Base-by-base conservation (phyloP, 2,329 filamentous ascomycete genomes). In the Davidsoniella eucalypti region DNA sequence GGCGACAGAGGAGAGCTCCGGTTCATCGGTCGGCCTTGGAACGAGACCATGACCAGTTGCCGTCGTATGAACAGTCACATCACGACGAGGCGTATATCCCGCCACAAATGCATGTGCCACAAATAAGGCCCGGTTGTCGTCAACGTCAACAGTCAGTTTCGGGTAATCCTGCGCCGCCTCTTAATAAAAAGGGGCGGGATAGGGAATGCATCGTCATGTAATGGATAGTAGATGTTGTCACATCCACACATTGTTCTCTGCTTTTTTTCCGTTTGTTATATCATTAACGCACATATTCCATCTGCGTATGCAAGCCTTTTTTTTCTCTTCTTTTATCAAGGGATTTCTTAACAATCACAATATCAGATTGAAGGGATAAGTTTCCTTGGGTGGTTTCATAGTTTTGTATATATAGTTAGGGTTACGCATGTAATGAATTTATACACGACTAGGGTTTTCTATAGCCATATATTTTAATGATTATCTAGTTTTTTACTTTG, bases 141-240 rank as follows among this genome's bases (percentile, higher is more conserved):
- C 39, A 41, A 14, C 14, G 39, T n/a, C 29, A 33, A 33, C 29
- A 33, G 12, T 33, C 29, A 9, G 29, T 33, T 9, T 33, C 29
- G 29, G 29, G 29, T 8, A 17, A 41, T 17, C 39, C 16, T 3
- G 39, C 39, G 14, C 16, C 39, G n/a, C 16, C 18, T 9, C 39
- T 41, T 7, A 33, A 33, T 33, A 33, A 33, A 33, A 33, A 12
- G 12, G 29, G 29, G 49, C 17, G 42, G 39, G 42, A 44, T 12
- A 21, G 43, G 17, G 41, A 49, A 29, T 46, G 47, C 46, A 26
- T 53, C 12, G 29, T 47, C n/a, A 51, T 51, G 49, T 51, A 23
- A 23, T 23, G 21, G 29, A 10, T 5, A 33, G 8, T 33, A 33
- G 12, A 12, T 33, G 7, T 33, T 12, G 29, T 33, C 6, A 33